Percentiles rank a stretch among this genome's conserved stretches.
Evolutionary conservation across 2,329 filamentous ascomycete genomes (phyloP).

Genomic region (Ophiostoma sp.): DNA sequence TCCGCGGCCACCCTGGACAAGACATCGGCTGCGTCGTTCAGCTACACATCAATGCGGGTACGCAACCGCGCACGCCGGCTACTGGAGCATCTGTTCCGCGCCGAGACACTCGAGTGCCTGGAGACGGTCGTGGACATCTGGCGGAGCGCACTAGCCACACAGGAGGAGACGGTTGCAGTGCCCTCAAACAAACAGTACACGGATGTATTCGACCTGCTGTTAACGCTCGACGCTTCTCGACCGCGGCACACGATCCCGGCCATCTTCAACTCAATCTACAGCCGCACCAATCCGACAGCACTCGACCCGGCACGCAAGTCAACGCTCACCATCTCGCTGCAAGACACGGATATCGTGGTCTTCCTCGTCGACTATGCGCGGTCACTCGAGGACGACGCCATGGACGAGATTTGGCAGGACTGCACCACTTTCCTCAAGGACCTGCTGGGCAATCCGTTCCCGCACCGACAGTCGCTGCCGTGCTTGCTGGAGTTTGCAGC

Average conservation of each 20-base stretch:
- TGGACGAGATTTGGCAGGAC: slow-evolving; percentile 97
- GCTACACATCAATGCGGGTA: slow-evolving; percentile 87
- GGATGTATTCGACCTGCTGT: slow-evolving; percentile 80
- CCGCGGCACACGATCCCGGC: slow-evolving; percentile 91
- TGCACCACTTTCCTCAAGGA: slow-evolving; percentile 90
- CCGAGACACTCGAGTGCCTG: slow-evolving; percentile 88
- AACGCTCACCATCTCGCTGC: slow-evolving; percentile 80
- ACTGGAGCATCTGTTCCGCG: slow-evolving; percentile 88
- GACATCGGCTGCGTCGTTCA: slow-evolving; percentile 76
- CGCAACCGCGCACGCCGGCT: slow-evolving; percentile 84
- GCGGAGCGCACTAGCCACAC: slow-evolving; percentile 53
- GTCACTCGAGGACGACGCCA: slow-evolving; percentile 91
- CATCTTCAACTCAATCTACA: slow-evolving; percentile 95
- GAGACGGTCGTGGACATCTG: slow-evolving; percentile 89
- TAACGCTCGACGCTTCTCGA: slow-evolving; percentile 85
- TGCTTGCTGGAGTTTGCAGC: slow-evolving; percentile 84
- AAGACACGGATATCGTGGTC: slow-evolving; percentile 78
- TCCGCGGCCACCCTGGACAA: slow-evolving; percentile 46
- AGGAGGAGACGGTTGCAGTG: slow-evolving; percentile 32
- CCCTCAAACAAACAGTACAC: slow-evolving; percentile 42
- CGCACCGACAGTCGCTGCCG: slow-evolving; percentile 86
- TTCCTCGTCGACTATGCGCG: slow-evolving; percentile 89
- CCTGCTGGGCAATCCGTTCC: slow-evolving; percentile 88
- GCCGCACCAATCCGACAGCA: slow-evolving; percentile 80
- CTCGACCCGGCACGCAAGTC: slow-evolving; percentile 80